phyloP scores from a whole-genome alignment of 331 rosid species.

The Quercus lobata region DNA sequence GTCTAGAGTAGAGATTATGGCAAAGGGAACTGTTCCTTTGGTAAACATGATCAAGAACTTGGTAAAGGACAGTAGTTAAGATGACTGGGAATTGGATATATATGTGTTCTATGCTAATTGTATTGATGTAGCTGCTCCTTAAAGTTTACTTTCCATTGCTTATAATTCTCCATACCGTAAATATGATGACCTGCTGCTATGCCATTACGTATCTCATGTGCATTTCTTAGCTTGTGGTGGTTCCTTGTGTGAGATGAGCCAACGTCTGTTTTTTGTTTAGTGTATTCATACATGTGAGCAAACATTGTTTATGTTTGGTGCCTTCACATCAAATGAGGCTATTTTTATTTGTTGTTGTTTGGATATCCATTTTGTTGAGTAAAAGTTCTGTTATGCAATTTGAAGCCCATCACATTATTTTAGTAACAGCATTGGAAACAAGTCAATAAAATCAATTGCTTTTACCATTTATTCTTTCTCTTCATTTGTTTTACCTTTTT shows the following conservation, averaged over 20 bases:
- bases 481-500: neutral
- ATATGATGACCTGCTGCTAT: neutral
- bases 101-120: constrained; percentile 37
- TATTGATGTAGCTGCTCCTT: constrained; percentile 23
- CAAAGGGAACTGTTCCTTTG: constrained; percentile 92
- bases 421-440: neutral
- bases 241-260: neutral
- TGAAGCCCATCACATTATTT: neutral
- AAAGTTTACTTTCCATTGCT: constrained; percentile 28
- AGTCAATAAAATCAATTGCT: neutral
- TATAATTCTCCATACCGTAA: constrained; percentile 20
- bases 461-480: neutral
- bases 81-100: constrained; percentile 1
- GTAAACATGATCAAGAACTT: constrained; percentile 87
- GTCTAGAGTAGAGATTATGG: constrained; percentile 91
- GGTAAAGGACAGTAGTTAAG: constrained; percentile 72
- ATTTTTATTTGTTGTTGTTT: neutral
- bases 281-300: neutral
- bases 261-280: neutral
- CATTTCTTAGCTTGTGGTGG: constrained; percentile 6
- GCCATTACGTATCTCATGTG: neutral
- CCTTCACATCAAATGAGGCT: neutral
- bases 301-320: neutral
- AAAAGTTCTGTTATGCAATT: neutral
- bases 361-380: neutral